phyloP scores from a whole-genome alignment of 768 basidiomycete species.

The Mrakia gelida region DNA sequence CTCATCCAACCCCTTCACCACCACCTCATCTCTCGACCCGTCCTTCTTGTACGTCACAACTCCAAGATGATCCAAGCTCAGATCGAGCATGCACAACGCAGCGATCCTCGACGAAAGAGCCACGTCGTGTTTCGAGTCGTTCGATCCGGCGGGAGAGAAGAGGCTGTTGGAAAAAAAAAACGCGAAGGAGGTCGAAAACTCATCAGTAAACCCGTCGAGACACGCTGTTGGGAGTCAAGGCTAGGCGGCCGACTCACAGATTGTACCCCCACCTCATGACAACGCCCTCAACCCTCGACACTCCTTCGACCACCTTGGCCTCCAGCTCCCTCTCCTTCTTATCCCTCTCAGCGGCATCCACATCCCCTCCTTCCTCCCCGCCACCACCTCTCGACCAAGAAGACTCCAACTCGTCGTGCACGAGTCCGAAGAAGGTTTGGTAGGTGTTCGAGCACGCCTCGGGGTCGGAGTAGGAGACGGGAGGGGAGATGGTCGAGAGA shows the following conservation, averaged over 20 bases:
- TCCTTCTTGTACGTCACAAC: slow-evolving; percentile 62
- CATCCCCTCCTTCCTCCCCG: slow-evolving; percentile 37
- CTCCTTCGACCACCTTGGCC: slow-evolving; percentile 54
- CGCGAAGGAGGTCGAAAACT: not conserved
- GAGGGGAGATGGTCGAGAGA: slow-evolving; percentile 50
- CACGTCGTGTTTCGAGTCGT: slow-evolving; percentile 83
- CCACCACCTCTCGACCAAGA: slow-evolving; percentile 29
- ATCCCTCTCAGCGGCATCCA: slow-evolving; percentile 44
- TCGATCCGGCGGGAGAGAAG: slow-evolving; percentile 68
- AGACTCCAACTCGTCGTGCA: slow-evolving; percentile 60
- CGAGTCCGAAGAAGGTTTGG: slow-evolving; percentile 64
- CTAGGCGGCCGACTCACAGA: slow-evolving; percentile 50
- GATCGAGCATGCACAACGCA: slow-evolving; percentile 84
- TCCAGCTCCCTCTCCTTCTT: slow-evolving; percentile 47
- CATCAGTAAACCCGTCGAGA: no score
- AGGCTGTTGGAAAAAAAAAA: slow-evolving; percentile 54
- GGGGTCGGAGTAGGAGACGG: slow-evolving; percentile 38
- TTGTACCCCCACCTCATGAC: slow-evolving; percentile 78
- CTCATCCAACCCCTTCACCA: slow-evolving; percentile 50
- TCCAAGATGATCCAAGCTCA: slow-evolving; percentile 82
- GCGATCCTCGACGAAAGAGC: slow-evolving; percentile 82
- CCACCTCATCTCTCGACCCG: slow-evolving; percentile 43
- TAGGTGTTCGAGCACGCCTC: slow-evolving; percentile 51
- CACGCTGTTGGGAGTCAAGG: no score
- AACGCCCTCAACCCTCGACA: slow-evolving; percentile 69